Percentiles rank a stretch among this genome's conserved stretches.
Evolutionary conservation across 208 protist species (phyloP).

Genomic region (Crithidia sp.): DNA sequence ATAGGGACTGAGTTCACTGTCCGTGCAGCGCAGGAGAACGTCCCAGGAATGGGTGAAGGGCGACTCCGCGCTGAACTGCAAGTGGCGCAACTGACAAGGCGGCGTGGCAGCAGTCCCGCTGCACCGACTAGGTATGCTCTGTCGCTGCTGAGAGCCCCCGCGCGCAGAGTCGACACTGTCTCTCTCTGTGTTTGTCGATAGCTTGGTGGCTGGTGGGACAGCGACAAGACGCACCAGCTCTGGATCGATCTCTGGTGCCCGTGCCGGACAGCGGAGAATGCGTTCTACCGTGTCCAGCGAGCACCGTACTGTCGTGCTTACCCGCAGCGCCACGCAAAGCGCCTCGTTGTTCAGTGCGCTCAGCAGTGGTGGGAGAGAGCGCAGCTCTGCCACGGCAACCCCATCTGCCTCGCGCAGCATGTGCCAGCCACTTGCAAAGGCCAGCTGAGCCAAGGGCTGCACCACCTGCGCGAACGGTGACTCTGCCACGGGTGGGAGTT

Average conservation of each 20-base stretch:
- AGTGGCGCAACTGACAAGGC: conserved; percentile 27
- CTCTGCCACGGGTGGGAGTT: no score
- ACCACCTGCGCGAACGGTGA: not conserved
- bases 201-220: not conserved
- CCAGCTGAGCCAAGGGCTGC: conserved; percentile 18
- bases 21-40: conserved; percentile 20
- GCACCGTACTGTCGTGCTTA: conserved; percentile 22
- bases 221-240: conserved; percentile 19
- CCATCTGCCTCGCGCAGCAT: conserved; percentile 15
- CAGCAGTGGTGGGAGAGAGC: conserved; percentile 17
- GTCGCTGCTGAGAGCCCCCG: not conserved
- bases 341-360: not conserved
- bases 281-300: conserved; percentile 17
- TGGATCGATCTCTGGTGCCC: conserved; percentile 23
- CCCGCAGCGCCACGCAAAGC: conserved; percentile 31
- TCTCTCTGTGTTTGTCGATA: not conserved
- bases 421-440: conserved; percentile 26
- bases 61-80: conserved; percentile 19
- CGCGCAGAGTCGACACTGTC: not conserved
- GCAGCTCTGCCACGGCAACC: conserved; percentile 30
- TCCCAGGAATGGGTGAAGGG: conserved; percentile 23
- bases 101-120: no score
- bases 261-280: conserved; percentile 10
- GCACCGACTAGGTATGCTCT: not conserved
- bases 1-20: conserved; percentile 6